Evolutionary conservation across 805 yeast species (phyloP), one percentile per base, ranked within the genome.

Genomic region (Metschnikowia matae): DNA sequence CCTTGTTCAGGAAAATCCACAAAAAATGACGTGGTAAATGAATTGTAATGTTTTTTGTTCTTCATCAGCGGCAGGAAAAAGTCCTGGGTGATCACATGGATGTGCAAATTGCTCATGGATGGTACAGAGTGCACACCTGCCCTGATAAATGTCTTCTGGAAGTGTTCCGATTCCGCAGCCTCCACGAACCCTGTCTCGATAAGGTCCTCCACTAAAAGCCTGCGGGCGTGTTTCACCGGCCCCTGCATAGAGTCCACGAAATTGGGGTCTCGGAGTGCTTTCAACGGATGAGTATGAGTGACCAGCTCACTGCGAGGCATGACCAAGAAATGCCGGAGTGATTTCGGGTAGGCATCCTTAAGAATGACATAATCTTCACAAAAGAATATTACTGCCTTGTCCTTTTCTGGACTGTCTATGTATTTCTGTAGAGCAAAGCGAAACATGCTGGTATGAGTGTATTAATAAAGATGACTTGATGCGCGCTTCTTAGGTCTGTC

Each of bases 101-200:
- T 69, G 60, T 88, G 96, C 41, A 87, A 58, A 62, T 88, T 86
- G 37, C 65, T 66, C 75, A 87, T 62, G 0, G 90, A 83, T 2
- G 96, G 96, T 2, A 76, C 75, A 4, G 86, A 65, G 65, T 88
- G 96, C 23, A 87, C 75, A 0, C 95, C 92, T 7, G 75, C 77
- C 52, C 70, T 68, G 7, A 85, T 69, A 49, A 65, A 67, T 11
- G 50, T 34, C 21, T 59, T 54, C 34, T 53, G 54, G 47, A 69
- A 65, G 35, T 60, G 59, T 14, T 29, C 17, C 41, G 18, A 32
- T 11, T 40, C 41, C 35, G 49, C 53, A 6, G 46, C 46, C 1
- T 48, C 49, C 1, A 64, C 58, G 26, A 35, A 56, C 37, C 51
- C 55, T n/a, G 36, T 51, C 1, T 58, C 49, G 2, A 62, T 61